Evolutionary conservation across 257 asterid genomes (phyloP).

Genomic region (Nicotiana undulata): DNA sequence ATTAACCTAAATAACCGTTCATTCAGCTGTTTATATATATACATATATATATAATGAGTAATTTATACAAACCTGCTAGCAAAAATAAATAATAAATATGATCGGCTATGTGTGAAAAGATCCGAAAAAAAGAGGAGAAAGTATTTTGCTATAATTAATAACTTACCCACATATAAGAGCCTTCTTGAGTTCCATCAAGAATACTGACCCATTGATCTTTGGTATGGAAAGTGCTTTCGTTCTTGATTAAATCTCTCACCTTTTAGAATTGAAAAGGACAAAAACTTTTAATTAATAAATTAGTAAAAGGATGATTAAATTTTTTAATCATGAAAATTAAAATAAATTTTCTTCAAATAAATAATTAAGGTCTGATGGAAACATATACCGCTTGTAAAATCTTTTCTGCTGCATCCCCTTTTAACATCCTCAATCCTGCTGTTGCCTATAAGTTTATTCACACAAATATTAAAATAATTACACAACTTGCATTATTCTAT

Average conservation of each 20-base stretch:
- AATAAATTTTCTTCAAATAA: neutral
- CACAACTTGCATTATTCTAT: neutral
- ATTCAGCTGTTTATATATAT: too few relatives aligned
- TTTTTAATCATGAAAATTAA: too few relatives aligned
- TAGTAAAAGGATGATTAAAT: slow-evolving; percentile 3
- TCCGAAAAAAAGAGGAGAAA: too few relatives aligned
- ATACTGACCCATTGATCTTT: slow-evolving; percentile 61
- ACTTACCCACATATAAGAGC: slow-evolving; percentile 80
- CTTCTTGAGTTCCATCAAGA: slow-evolving; percentile 81
- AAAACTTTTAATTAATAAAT: neutral
- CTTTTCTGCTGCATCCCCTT: slow-evolving; percentile 69
- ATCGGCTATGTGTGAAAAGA: too few relatives aligned
- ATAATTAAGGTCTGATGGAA: neutral
- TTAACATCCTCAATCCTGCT: slow-evolving; percentile 78
- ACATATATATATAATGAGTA: too few relatives aligned
- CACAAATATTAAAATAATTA: neutral
- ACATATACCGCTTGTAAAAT: slow-evolving; percentile 66
- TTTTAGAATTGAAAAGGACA: slow-evolving; percentile 9
- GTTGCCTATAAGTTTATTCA: slow-evolving; percentile 57
- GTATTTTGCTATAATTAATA: neutral
- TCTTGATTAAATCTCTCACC: slow-evolving; percentile 71
- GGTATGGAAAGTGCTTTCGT: slow-evolving; percentile 49
- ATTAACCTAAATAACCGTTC: too few relatives aligned
- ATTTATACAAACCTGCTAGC: too few relatives aligned
- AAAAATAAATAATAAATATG: too few relatives aligned